These are phyloP conservation scores for Malassezia restricta DNA, from an alignment of 1,284 basidiomycete genomes.

Conservation along the genomic window DNA sequence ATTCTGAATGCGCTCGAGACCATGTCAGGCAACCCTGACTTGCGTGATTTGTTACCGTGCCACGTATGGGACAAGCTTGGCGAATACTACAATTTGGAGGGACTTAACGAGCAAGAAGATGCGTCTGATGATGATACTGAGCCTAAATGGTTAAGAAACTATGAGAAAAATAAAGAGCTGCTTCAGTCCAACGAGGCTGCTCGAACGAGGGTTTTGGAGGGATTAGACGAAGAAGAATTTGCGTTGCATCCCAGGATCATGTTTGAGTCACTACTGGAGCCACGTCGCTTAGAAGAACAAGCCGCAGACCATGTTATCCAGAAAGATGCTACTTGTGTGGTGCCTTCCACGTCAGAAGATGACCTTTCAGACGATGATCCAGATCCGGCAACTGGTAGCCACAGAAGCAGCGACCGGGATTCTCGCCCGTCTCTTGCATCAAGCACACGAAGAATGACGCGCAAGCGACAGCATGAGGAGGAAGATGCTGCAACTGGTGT, in stretches of 20 bases:
- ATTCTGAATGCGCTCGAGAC: conserved; percentile 21
- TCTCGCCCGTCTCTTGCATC: not conserved
- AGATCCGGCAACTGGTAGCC: not conserved
- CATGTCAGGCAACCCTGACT: not conserved
- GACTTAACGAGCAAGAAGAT: conserved; percentile 27
- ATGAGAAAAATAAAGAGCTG: not conserved
- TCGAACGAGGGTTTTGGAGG: conserved; percentile 4
- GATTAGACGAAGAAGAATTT: conserved; percentile 13
- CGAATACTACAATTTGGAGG: conserved; percentile 27
- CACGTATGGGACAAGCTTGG: conserved; percentile 23
- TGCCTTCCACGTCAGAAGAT: not conserved
- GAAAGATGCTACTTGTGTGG: not conserved
- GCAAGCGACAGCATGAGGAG: conserved; percentile 8
- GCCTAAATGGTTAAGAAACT: conserved; percentile 5
- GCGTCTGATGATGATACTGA: conserved; percentile 5
- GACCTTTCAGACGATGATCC: conserved; percentile 3
- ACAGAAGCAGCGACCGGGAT: not conserved
- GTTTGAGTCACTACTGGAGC: conserved; percentile 2
- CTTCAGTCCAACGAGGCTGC: conserved; percentile 1
- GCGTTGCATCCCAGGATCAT: not conserved
- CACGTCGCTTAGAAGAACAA: not conserved
- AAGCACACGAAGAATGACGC: not conserved
- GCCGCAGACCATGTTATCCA: not conserved
- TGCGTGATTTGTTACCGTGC: not conserved
- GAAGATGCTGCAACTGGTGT: not conserved